Evolutionary conservation across 2,329 filamentous ascomycete species (phyloP).

Genomic region (Trichoderma polysporum): DNA sequence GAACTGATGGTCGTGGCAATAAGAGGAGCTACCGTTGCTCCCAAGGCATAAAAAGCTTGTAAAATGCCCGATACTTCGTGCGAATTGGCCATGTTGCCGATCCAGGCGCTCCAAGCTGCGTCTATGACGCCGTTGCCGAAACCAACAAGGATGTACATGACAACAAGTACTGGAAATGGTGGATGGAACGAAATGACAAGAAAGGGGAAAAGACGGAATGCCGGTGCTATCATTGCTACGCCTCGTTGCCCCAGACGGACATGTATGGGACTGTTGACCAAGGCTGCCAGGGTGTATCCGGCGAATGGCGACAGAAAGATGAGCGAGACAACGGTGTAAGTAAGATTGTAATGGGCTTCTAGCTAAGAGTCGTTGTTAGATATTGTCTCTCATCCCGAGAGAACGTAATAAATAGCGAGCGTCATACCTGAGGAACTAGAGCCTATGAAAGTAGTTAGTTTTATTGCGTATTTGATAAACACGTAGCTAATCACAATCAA

Average conservation of each 20-base stretch:
- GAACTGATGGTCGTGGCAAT: conserved; percentile 71
- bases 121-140: conserved; percentile 68
- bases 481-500: too few relatives aligned
- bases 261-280: conserved; percentile 41
- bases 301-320: conserved; percentile 44
- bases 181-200: conserved; percentile 63
- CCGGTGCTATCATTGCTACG: conserved; percentile 59
- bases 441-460: background rate
- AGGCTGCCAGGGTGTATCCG: conserved; percentile 45
- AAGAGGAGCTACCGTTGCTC: conserved; percentile 67
- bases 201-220: conserved; percentile 64
- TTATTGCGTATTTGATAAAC: background rate
- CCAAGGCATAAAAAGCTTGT: conserved; percentile 67
- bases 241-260: conserved; percentile 48
- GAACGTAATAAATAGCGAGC: background rate
- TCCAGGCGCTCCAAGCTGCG: conserved; percentile 54
- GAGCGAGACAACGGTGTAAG: conserved; percentile 43
- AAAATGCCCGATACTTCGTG: conserved; percentile 70
- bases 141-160: conserved; percentile 65
- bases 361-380: conserved; percentile 22
- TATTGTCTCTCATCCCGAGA: background rate
- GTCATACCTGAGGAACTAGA: conserved; percentile 10
- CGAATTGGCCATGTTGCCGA: conserved; percentile 55
- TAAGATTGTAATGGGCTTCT: conserved; percentile 40
- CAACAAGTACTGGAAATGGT: conserved; percentile 64